These are phyloP conservation scores for Luffa acutangula DNA, from an alignment of 306 rosid genomes.

Conservation along the genomic window DNA sequence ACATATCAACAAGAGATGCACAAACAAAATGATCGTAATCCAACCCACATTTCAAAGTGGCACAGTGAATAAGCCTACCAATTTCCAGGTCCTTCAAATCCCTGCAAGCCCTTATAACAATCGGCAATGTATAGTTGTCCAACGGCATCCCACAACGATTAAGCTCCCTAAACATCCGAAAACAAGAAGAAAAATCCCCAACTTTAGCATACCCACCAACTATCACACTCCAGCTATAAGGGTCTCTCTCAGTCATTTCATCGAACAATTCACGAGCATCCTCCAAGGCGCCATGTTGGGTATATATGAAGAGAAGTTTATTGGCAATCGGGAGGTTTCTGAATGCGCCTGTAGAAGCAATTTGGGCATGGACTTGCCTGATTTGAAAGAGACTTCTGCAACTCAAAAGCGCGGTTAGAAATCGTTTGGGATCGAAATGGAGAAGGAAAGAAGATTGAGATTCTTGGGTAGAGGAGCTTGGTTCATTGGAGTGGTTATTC, in stretches of 20 bases:
- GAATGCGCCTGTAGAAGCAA: slow-evolving; percentile 29
- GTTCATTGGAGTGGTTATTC: neutral
- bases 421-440: slow-evolving; percentile 26
- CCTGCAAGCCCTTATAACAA: slow-evolving; percentile 47
- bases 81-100: slow-evolving; percentile 34
- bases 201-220: slow-evolving; percentile 55
- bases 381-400: slow-evolving; percentile 40
- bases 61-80: slow-evolving; percentile 42
- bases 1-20: slow-evolving; percentile 61
- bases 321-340: slow-evolving; percentile 42
- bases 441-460: slow-evolving; percentile 2
- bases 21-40: slow-evolving; percentile 39
- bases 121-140: slow-evolving; percentile 59
- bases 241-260: slow-evolving; percentile 33
- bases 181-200: slow-evolving; percentile 37
- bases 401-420: slow-evolving; percentile 25
- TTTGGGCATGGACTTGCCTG: slow-evolving; percentile 48
- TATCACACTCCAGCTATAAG: slow-evolving; percentile 55
- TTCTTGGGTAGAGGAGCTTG: neutral
- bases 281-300: slow-evolving; percentile 26
- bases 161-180: slow-evolving; percentile 49
- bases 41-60: slow-evolving; percentile 45
- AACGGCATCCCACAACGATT: slow-evolving; percentile 26
- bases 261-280: slow-evolving; percentile 43
- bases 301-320: slow-evolving; percentile 52